Conservation (phyloP, 495 filamentous ascomycete species). For the Umbilicaria muhlenbergii region DNA sequence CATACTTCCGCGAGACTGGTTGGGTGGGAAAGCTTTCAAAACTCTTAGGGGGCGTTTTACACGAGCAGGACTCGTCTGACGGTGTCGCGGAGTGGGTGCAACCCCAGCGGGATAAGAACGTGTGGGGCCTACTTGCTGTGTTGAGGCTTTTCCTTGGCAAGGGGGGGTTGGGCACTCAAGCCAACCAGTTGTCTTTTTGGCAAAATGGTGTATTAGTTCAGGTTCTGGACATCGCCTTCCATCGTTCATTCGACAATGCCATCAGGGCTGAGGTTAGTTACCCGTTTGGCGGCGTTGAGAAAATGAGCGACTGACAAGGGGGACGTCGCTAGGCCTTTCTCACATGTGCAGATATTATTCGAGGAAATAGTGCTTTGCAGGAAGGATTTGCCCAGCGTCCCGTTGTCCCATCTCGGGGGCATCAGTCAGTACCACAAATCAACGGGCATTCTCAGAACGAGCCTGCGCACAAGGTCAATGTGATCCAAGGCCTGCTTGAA, state of each 20-base stretch:
- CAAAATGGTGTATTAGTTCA: constrained; percentile 67
- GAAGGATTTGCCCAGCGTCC: constrained; percentile 76
- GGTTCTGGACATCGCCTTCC: constrained; percentile 72
- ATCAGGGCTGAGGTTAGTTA: constrained; percentile 64
- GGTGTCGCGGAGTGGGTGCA: constrained; percentile 56
- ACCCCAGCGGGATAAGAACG: constrained; percentile 72
- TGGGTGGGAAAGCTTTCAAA: constrained; percentile 59
- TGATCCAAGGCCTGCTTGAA: constrained; percentile 89
- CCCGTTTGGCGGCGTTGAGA: not conserved
- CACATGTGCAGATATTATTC: constrained; percentile 79
- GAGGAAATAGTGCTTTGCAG: constrained; percentile 65
- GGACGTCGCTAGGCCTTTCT: constrained; percentile 45
- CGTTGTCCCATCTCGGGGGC: constrained; percentile 37
- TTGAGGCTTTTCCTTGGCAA: constrained; percentile 70
- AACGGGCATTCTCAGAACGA: constrained; percentile 32
- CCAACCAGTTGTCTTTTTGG: constrained; percentile 78
- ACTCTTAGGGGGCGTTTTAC: constrained; percentile 49
- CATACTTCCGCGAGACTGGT: constrained; percentile 81
- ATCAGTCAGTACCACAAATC: constrained; percentile 23
- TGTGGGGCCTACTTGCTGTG: constrained; percentile 78
- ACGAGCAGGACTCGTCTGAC: constrained; percentile 38
- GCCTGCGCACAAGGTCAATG: constrained; percentile 48
- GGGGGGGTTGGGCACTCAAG: constrained; percentile 61
- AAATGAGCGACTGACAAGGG: not conserved
- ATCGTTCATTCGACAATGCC: constrained; percentile 50